phyloP scores from a whole-genome alignment of 345 rosid genomes.

The Punica granatum region DNA sequence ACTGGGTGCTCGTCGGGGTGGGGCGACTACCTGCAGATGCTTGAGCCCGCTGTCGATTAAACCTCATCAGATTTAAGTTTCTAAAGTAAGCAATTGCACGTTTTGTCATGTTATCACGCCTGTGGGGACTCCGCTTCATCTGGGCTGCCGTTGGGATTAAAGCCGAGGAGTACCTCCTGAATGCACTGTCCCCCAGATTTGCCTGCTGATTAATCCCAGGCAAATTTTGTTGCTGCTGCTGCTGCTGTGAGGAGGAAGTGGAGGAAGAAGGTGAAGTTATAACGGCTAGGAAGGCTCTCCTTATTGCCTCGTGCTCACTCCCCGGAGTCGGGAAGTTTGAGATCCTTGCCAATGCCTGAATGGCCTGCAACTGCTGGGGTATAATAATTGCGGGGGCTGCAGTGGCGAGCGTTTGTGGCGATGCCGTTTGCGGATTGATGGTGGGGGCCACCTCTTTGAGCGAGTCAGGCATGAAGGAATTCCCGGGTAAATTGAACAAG shows the following conservation, averaged over 20 bases:
- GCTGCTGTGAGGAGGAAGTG: constrained; percentile 22
- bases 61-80: constrained; percentile 23
- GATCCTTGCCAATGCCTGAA: constrained; percentile 21
- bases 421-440: constrained; percentile 1
- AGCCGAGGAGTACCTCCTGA: constrained; percentile 30
- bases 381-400: neutral
- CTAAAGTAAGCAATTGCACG: constrained; percentile 40
- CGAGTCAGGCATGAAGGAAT: constrained; percentile 5
- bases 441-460: constrained; percentile 4
- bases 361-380: constrained; percentile 30
- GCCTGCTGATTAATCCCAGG: constrained; percentile 2
- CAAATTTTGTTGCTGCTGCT: constrained; percentile 11
- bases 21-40: constrained; percentile 21
- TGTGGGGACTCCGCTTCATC: constrained; percentile 8
- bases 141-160: constrained; percentile 2
- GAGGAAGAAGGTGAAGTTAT: constrained; percentile 49
- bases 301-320: constrained; percentile 47
- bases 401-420: neutral
- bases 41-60: constrained; percentile 21
- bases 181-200: constrained; percentile 25
- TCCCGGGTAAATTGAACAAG: constrained; percentile 32
- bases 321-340: constrained; percentile 26
- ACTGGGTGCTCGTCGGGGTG: constrained; percentile 39
- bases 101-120: constrained; percentile 38
- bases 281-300: constrained; percentile 63